Evolutionary conservation across 148 eudicot genomes (phyloP), one percentile per base, ranked within the genome.

Genomic region (Nyssa sinensis): DNA sequence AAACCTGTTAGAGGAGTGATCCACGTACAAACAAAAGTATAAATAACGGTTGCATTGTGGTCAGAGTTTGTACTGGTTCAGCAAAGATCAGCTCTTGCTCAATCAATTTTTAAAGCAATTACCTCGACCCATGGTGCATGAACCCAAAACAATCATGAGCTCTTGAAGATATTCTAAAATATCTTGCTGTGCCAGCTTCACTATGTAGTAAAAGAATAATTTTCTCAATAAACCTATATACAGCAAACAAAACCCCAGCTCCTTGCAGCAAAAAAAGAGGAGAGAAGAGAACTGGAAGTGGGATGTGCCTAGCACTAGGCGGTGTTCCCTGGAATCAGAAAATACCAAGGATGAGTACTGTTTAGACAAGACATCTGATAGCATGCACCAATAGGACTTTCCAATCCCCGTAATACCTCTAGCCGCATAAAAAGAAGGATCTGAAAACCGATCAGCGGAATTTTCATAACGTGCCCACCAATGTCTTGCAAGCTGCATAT

Each of bases 241-340:
- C 31, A 8, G 85, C 73, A 64, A 81, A 79, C 69, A 79, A 74
- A 30, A 84, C 55, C 32, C 85, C 87, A 47, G 71, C 78, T 78
- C 87, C 87, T 84, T 81, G 87, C n/a, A 84, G 83, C 66, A 84
- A 62, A 27, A 84, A 53, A 78, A 84, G 80, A 61, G 87, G 87
- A 61, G 75, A 72, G 68, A 84, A 81, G 72, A 84, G 66, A 62
- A 81, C 70, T 1, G 62, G 73, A 74, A 79, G 62, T 24, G 87
- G 82, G 62, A 84, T 74, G 16, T 37, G 21, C 77, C 61, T 81
- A 37, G 83, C 84, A 67, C 70, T 49, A 61, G 78, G 65, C 3
- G 84, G 87, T 24, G 82, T 82, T 51, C 84, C 87, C 87, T 79
- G 67, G 3, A 79, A 76, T 33, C 28, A 51, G 47, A 62, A 55